phyloP scores from a whole-genome alignment of 1,284 basidiomycete species.

The Tilletia setariae region DNA sequence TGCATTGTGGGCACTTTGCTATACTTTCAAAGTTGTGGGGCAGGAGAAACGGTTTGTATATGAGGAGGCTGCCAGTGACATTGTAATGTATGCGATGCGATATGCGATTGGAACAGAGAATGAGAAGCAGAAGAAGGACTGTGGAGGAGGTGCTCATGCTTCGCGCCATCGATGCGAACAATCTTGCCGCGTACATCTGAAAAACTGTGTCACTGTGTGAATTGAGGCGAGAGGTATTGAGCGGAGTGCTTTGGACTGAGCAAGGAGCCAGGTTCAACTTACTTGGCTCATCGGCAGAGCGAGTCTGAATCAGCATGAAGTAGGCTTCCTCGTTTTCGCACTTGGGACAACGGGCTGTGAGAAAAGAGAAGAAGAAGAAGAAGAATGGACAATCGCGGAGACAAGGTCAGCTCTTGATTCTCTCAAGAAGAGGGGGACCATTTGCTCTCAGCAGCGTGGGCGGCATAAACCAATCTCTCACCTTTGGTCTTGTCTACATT shows the following conservation, averaged over 20 bases:
- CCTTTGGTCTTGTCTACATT: slow-evolving; percentile 81
- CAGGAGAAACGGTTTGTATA: no score
- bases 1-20: no score
- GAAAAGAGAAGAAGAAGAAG: not conserved
- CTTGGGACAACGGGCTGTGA: slow-evolving; percentile 66
- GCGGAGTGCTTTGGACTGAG: not conserved
- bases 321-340: slow-evolving; percentile 86
- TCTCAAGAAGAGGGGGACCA: not conserved
- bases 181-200: not conserved
- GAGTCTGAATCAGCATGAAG: slow-evolving; percentile 92
- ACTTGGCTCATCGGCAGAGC: slow-evolving; percentile 66
- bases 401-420: not conserved
- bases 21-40: no score
- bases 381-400: no score
- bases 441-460: no score
- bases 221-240: not conserved
- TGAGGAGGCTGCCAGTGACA: no score
- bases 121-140: not conserved
- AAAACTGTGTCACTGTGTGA: slow-evolving; percentile 11
- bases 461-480: slow-evolving; percentile 20
- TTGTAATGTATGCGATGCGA: no score
- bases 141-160: not conserved
- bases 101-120: no score
- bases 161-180: slow-evolving; percentile 11
- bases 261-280: not conserved